Evolutionary conservation across 2,329 filamentous ascomycete species (phyloP), one percentile per base, ranked within the genome.

Genomic region (Paecilomyces sp.): DNA sequence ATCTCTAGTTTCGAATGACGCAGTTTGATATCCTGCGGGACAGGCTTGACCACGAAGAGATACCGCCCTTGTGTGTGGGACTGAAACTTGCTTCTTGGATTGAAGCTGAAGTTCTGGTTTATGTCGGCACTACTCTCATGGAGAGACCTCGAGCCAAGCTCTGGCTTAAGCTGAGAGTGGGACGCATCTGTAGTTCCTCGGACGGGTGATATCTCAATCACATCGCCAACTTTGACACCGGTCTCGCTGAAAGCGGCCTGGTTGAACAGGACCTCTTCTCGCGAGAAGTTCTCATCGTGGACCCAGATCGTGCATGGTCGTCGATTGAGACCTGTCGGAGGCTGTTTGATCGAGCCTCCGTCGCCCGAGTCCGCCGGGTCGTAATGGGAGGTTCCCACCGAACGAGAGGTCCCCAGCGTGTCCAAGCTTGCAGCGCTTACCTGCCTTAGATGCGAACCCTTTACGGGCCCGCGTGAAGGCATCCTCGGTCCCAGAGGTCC

Each of bases 251-350:
- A 85, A 15, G 87, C 81, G 59, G 90, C 86, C 60, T 88, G 81
- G 70, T 93, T 94, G 68, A 95, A 82, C 24, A 94, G 80, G 53
- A 94, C 87, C 66, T 93, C 90, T 67, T 95, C 90, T 60, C 83
- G 84, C 8, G 88, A 87, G 67, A 92, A 88, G 51, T 83, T 85
- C 65, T 95, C 90, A 71, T 92, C 89, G 65, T 85, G 82, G 7
- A 83, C 80, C 80, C 82, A 84, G 13, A 85, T 71, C 2, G 78
- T 79, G 66, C 80, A 83, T 62, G 70, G 67, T 7, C 69, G 70
- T 13, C 71, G 69, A 55, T 63, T 68, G 41, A 72, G 65, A 30
- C 70, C 70, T 31, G 66, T 62, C 88, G 13, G 83, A 80, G 11
- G 91, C 91, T 18, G 93, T 91, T 73, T 88, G 90, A 61, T 87